Evolutionary conservation across 1,139 yeast genomes (phyloP).

Genomic region (Suhomyces panamericanus): DNA sequence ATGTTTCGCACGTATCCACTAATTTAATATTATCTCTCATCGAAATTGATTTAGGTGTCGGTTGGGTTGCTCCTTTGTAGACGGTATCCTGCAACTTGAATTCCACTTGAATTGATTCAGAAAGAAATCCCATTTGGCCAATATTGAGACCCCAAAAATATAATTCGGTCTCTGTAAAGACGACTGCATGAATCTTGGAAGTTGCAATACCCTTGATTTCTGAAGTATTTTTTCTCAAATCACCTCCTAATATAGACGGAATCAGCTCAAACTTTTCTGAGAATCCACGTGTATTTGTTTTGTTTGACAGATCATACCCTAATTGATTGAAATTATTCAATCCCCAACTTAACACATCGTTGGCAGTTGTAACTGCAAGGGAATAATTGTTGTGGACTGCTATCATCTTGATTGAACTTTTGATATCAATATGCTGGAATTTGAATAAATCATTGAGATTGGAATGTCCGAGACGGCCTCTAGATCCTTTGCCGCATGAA

Average conservation of each 20-base stretch:
- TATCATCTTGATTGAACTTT: slow-evolving; percentile 32
- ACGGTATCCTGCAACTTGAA: slow-evolving; percentile 29
- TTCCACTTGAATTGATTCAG: slow-evolving; percentile 22
- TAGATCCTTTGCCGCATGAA: slow-evolving; percentile 66
- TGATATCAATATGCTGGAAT: slow-evolving; percentile 36
- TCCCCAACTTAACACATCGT: slow-evolving; percentile 77
- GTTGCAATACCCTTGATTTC: slow-evolving; percentile 57
- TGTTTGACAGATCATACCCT: slow-evolving; percentile 50
- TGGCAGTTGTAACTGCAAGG: slow-evolving; percentile 49
- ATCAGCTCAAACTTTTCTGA: slow-evolving; percentile 40
- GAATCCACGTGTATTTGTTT: slow-evolving; percentile 13
- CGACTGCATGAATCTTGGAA: slow-evolving; percentile 73
- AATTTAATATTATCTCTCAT: slow-evolving; percentile 54
- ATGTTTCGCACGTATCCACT: slow-evolving; percentile 67
- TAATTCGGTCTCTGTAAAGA: slow-evolving; percentile 52
- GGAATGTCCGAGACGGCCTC: slow-evolving; percentile 70
- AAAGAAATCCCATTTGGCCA: slow-evolving; percentile 77
- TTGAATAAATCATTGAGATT: slow-evolving; percentile 36
- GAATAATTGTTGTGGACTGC: slow-evolving; percentile 70
- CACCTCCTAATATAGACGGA: slow-evolving; percentile 56
- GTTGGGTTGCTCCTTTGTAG: slow-evolving; percentile 37
- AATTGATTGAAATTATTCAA: slow-evolving; percentile 64
- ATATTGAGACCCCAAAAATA: slow-evolving; percentile 79
- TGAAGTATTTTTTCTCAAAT: slow-evolving; percentile 35
- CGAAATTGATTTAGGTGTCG: slow-evolving; percentile 44